Base-by-base conservation (phyloP, 1,284 basidiomycete genomes). In the Flammula alnicola region DNA sequence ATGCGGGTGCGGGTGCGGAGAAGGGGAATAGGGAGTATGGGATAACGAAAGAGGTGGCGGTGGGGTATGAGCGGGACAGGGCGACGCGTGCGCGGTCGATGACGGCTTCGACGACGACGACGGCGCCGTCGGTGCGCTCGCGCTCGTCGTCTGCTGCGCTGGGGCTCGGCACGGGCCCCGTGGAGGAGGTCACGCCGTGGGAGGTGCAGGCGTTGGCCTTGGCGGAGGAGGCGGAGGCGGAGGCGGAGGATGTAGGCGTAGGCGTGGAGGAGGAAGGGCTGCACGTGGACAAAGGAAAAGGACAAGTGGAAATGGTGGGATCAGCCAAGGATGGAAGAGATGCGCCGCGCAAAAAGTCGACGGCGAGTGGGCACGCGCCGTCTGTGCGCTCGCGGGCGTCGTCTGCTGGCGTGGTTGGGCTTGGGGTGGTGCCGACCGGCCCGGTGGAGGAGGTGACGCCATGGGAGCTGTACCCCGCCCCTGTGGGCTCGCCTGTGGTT, bases 371-470 rank as follows among this genome's bases (percentile, higher is more conserved):
- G 14, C 5, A 22, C 22, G 16, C 38, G 23, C 36, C 30, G 30
- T 54, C 52, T 26, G 17, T 45, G 5, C 41, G 36, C 14, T 55
- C 53, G 7, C 40, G 45, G 16, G 44, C 49, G 20, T 50, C 52
- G 19, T 54, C 52, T 4, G 27, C 20, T n/a, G 43, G 19, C 14
- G 22, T 35, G 12, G 22, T 14, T 14, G 36, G 40, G 17, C 30
- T 42, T 26, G 46, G 37, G n/a, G 20, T 42, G 7, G 47, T 46
- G 10, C 42, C 55, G 16, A 65, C 65, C 2, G 68, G 65, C 8
- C 60, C 62, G 7, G 50, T 66, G n/a, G 63, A 69, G 39, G 64
- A 72, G 37, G 44, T 45, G 5, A 45, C 44, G 8, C 44, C 44
- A 5, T 37, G 44, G 44, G 44, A n/a, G n/a, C n/a, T n/a, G n/a